Evolutionary conservation across 345 rosid genomes (phyloP).

Genomic region (Lepidium africanum): DNA sequence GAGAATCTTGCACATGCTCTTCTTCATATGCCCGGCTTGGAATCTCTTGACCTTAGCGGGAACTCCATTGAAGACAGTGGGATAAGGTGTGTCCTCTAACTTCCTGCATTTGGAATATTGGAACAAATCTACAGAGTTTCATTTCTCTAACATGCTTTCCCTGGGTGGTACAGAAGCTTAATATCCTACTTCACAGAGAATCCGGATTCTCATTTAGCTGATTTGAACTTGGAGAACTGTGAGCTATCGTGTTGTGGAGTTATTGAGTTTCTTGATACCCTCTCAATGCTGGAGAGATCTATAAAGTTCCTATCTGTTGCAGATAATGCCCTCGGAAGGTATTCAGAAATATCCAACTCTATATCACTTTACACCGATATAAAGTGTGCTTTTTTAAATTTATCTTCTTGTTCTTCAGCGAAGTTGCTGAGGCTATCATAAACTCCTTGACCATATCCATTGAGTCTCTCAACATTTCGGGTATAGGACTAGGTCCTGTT

Average conservation of each 20-base stretch:
- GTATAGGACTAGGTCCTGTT: slow-evolving; percentile 65
- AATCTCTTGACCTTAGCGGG: slow-evolving; percentile 68
- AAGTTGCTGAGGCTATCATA: slow-evolving; percentile 52
- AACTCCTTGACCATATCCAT: slow-evolving; percentile 37
- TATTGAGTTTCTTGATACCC: slow-evolving; percentile 43
- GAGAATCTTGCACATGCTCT: slow-evolving; percentile 51
- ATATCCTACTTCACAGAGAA: slow-evolving; percentile 53
- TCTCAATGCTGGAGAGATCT: slow-evolving; percentile 42
- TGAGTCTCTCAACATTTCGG: slow-evolving; percentile 55
- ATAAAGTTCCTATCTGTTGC: slow-evolving; percentile 58
- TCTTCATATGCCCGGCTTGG: slow-evolving; percentile 60
- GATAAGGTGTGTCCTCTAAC: slow-evolving; percentile 46
- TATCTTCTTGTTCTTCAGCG: slow-evolving; percentile 37
- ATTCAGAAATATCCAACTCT: neutral
- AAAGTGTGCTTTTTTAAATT: neutral
- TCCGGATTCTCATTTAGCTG: slow-evolving; percentile 39
- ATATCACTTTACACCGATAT: neutral
- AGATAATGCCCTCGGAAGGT: slow-evolving; percentile 82
- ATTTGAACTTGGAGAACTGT: slow-evolving; percentile 65
- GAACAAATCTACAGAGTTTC: neutral
- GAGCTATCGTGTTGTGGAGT: slow-evolving; percentile 67
- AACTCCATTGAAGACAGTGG: slow-evolving; percentile 77
- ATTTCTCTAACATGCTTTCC: slow-evolving; percentile 21
- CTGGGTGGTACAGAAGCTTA: slow-evolving; percentile 51
- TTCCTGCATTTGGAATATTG: slow-evolving; percentile 3